Base-by-base conservation (phyloP, 2,329 filamentous ascomycete genomes). In the Pseudocercospora cruenta region DNA sequence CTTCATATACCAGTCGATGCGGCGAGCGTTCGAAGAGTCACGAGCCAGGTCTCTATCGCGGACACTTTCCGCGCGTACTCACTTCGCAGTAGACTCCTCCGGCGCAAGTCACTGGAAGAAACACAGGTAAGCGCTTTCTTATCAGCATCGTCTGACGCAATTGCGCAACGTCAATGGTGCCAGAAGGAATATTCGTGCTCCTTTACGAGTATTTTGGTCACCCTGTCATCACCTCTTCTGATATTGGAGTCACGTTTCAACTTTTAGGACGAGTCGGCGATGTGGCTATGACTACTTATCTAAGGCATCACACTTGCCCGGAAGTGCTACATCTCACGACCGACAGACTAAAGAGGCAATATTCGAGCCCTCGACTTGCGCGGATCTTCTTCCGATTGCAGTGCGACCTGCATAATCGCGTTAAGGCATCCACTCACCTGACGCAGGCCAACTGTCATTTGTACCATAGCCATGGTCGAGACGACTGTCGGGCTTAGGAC, bases 371-470 rank as follows among this genome's bases (percentile, higher is more conserved):
- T 58, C 21, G 19, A 19, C 8, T 12, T 58, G 12, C 26, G 19
- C 55, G 55, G 55, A 19, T 24, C 28, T 21, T 39, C 19, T 14
- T 39, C 55, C 55, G 33, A 58, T 58, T 14, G 16, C 31, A 58
- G 53, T 58, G 55, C 31, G 55, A 58, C 55, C 26, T 31, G 26
- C 59, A 62, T 62, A n/a, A 6, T 10, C 10, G 22, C 19, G 36
- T 49, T 49, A 58, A 63, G 61, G 61, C 61, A 63, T 33, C 61
- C 24, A 31, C 61, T 58, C 53, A 51, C 55, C 61, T 63, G 61
- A 63, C 43, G 21, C 53, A 36, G 43, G 14, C 31, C n/a, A 43
- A 58, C 26, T 58, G 55, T 58, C 55, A 58, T 43, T 43, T 58
- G 55, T 58, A 58, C 55, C 22, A 55, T 33, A 22, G 28, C 53